phyloP scores from a whole-genome alignment of 2,329 filamentous ascomycete genomes.

The Calonectria honghensis region DNA sequence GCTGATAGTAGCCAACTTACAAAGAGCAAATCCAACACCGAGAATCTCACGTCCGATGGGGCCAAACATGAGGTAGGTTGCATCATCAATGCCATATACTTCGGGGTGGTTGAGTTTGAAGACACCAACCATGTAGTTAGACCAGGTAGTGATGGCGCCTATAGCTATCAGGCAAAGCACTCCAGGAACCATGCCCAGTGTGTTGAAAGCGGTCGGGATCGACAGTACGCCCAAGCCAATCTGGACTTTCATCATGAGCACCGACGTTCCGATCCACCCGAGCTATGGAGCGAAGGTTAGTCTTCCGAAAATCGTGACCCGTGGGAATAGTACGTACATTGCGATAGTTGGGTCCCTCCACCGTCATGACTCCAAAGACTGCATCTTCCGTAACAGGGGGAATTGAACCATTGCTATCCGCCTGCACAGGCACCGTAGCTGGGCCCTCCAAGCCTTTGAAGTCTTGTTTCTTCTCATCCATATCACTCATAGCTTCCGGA shows the following conservation, averaged over 20 bases:
- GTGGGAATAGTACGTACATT: background rate
- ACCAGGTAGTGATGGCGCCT: constrained; percentile 67
- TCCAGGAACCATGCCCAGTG: constrained; percentile 67
- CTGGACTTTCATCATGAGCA: constrained; percentile 67
- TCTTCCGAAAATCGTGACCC: background rate
- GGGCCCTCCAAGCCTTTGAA: background rate
- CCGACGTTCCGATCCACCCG: constrained; percentile 64
- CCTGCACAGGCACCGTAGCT: background rate
- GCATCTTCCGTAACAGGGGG: background rate
- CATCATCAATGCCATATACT: constrained; percentile 73
- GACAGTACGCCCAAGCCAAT: constrained; percentile 67
- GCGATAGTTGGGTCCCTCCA: constrained; percentile 21
- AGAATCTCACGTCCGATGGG: constrained; percentile 65
- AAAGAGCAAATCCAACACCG: constrained; percentile 58
- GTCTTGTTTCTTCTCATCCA: background rate
- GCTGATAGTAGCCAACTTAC: constrained; percentile 44
- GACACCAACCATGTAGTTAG: constrained; percentile 66
- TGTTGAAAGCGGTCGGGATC: constrained; percentile 66
- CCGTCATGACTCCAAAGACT: constrained; percentile 17
- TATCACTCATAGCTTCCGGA: background rate
- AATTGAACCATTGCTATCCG: no score
- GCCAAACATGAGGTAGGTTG: constrained; percentile 68
- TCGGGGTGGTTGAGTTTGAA: constrained; percentile 70
- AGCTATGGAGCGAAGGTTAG: constrained; percentile 47
- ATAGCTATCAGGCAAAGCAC: constrained; percentile 64